phyloP scores from a whole-genome alignment of 2,329 filamentous ascomycete species.

The Aspergillus fumigatus region DNA sequence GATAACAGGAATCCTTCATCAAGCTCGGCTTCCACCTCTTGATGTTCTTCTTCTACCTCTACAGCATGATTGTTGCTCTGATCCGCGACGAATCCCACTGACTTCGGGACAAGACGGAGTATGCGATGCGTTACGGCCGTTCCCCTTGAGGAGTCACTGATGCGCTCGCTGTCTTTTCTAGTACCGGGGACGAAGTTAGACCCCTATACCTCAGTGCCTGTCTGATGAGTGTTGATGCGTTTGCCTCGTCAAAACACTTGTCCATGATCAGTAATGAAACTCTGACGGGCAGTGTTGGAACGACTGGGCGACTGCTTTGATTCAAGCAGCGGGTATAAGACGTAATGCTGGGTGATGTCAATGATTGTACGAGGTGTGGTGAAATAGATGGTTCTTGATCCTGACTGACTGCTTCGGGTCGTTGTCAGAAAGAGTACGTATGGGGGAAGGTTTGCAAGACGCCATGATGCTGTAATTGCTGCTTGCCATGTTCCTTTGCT shows the following conservation, averaged over 20 bases:
- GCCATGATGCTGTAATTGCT: slow-evolving; percentile 13
- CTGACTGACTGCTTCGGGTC: not conserved
- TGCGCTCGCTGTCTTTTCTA: slow-evolving; percentile 4
- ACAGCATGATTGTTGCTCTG: slow-evolving; percentile 96
- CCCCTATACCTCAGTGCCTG: not conserved
- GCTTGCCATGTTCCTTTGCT: slow-evolving; percentile 8
- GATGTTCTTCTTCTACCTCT: slow-evolving; percentile 99
- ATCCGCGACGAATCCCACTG: slow-evolving; percentile 92
- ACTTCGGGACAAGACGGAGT: slow-evolving; percentile 39
- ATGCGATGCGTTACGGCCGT: slow-evolving; percentile 38
- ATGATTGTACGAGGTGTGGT: not conserved
- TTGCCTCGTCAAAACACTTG: not conserved
- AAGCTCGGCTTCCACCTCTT: slow-evolving; percentile 98
- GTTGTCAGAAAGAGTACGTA: not conserved
- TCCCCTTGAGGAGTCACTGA: slow-evolving; percentile 8
- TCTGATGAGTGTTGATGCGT: not conserved
- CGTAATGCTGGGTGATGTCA: not conserved
- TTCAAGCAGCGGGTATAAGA: not conserved
- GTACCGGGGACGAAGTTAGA: not conserved
- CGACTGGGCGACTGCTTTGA: not conserved
- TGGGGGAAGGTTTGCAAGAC: not conserved
- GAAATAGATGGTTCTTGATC: not conserved
- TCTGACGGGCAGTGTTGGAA: not conserved
- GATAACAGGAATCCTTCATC: slow-evolving; percentile 84
- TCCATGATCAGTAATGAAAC: not conserved